phyloP scores from a whole-genome alignment of 176 grass and related monocot genomes.

The Aegilops umbellulata region DNA sequence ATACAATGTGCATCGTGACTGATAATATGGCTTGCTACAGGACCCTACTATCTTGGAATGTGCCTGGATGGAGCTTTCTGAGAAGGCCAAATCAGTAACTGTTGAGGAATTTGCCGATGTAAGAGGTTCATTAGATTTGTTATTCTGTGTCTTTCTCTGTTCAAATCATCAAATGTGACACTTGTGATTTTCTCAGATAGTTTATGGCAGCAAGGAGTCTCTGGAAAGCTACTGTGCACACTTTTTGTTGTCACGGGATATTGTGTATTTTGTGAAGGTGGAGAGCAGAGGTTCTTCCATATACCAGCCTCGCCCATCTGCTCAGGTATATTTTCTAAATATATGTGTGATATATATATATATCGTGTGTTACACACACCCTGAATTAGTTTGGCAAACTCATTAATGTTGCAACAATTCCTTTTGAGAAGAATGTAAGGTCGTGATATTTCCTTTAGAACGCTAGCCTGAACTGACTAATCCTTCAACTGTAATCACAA shows the following conservation, averaged over 20 bases:
- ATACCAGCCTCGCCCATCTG: slow-evolving; percentile 74
- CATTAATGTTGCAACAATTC: not conserved
- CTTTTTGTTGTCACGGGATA: slow-evolving; percentile 87
- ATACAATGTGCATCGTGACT: slow-evolving; percentile 3
- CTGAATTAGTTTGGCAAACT: not conserved
- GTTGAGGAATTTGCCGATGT: slow-evolving; percentile 90
- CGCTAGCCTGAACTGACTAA: not conserved
- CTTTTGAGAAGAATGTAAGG: slow-evolving; percentile 16
- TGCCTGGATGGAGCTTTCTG: slow-evolving; percentile 88
- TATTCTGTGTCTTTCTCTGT: not conserved
- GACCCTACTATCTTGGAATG: slow-evolving; percentile 84
- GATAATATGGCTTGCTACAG: slow-evolving; percentile 36
- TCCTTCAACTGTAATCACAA: not conserved
- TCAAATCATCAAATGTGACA: slow-evolving; percentile 23
- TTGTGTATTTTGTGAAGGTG: slow-evolving; percentile 76
- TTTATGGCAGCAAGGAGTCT: slow-evolving; percentile 81
- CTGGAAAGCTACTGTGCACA: slow-evolving; percentile 93
- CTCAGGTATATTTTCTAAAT: slow-evolving; percentile 69
- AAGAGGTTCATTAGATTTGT: slow-evolving; percentile 11
- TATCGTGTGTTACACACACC: not conserved
- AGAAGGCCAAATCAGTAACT: slow-evolving; percentile 84
- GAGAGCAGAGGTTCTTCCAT: slow-evolving; percentile 64
- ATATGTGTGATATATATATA: not conserved
- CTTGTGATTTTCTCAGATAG: slow-evolving; percentile 54
- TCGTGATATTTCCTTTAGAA: not conserved